Evolutionary conservation across 2,329 filamentous ascomycete species (phyloP).

Genomic region (Fusarium sp.): DNA sequence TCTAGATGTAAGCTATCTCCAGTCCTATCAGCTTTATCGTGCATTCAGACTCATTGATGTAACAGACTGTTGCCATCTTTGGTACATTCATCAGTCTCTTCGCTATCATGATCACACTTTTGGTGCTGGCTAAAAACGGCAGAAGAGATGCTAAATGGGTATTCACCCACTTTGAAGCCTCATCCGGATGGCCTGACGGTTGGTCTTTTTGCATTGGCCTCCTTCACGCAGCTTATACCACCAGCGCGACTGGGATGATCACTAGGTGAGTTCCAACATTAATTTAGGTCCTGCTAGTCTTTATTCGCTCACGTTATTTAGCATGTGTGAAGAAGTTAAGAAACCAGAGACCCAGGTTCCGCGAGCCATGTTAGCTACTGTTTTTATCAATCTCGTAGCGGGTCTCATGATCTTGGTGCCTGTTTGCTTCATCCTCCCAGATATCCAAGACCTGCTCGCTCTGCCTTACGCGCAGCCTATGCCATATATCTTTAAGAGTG

Average conservation of each 20-base stretch:
- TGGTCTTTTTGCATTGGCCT: constrained; percentile 82
- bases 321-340: constrained; percentile 82
- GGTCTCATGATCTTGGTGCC: constrained; percentile 79
- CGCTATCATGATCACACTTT: constrained; percentile 73
- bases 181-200: constrained; percentile 77
- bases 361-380: constrained; percentile 78
- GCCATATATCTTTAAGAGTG: constrained; percentile 73
- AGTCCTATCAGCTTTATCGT: not conserved
- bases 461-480: constrained; percentile 70
- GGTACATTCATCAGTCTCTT: constrained; percentile 81
- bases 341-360: constrained; percentile 77
- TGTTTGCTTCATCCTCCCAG: constrained; percentile 77
- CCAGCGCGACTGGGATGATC: constrained; percentile 84
- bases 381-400: constrained; percentile 75
- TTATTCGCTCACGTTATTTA: constrained; percentile 49
- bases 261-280: constrained; percentile 70
- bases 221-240: constrained; percentile 80
- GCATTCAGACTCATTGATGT: constrained; percentile 7
- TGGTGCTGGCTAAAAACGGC: constrained; percentile 77
- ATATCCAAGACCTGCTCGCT: constrained; percentile 67
- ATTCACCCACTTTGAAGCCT: constrained; percentile 76
- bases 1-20: constrained; percentile 72
- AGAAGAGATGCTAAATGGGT: constrained; percentile 73
- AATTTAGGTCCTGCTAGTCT: not conserved
- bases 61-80: constrained; percentile 78